Base-by-base conservation (phyloP, 1,139 yeast genomes). In the Zygosaccharomyces pseudobailii region DNA sequence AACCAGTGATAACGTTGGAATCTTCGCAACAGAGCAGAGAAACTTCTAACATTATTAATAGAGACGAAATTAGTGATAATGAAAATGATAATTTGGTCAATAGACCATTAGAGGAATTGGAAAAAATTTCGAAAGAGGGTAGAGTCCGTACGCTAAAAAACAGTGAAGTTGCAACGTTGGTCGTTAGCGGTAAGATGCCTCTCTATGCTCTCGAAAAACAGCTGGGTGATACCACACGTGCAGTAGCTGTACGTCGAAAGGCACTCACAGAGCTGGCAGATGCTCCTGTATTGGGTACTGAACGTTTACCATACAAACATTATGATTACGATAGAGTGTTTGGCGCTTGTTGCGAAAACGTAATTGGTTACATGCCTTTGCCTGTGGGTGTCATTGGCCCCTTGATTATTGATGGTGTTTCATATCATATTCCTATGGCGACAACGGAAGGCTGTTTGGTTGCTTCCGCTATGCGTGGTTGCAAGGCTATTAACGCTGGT, bases 331-430 rank as follows among this genome's bases (percentile, higher is more conserved):
- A 90, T 63, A 82, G 97, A 59, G 98, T 94, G 9, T 82, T 90
- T 65, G 98, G 98, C 55, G 97, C 98, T 8, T 92, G 99, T 72
- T 92, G 99, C 74, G 99, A 92, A 69, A 92, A 92, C 65, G 98
- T 92, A 50, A 87, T 92, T 68, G 99, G 98, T 35, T 92, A 76
- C 65, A 80, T 90, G 82, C 99, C 98, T 30, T 68, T 92, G 41
- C 99, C 98, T 8, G 88, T 92, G 51, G 98, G 99, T 67, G 85
- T 94, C 64, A 97, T 97, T 32, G 99, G 99, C 48, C 98, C 99
- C 5, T 71, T 94, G 66, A 74, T 87, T 49, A 87, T 92, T 62
- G 98, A 92, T 67, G 92, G 89, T 40, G 81, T 78, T 57, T 80
- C 94, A 42, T 85, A 78, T 66, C 95, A 87, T 68, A 82, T 92